phyloP scores from a whole-genome alignment of 2,329 filamentous ascomycete genomes.

The Exophiala sp. region DNA sequence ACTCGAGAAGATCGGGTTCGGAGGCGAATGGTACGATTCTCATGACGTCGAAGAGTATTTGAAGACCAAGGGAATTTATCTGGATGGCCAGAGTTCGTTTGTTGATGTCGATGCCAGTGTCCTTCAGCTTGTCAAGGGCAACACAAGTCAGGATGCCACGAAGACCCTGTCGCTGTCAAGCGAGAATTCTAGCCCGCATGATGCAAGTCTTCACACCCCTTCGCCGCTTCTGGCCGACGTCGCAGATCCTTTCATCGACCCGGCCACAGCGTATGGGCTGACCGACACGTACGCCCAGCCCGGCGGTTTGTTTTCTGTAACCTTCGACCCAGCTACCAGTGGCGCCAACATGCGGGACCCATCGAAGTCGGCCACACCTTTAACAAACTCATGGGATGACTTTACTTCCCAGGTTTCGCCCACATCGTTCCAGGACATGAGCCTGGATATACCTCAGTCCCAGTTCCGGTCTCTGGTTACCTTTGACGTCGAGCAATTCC shows the following conservation, averaged over 20 bases:
- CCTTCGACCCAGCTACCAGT: not conserved
- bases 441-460: too few relatives aligned
- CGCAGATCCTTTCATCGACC: conserved; percentile 6
- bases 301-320: not conserved
- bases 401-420: not conserved
- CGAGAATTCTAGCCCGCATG: conserved; percentile 5
- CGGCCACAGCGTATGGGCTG: conserved; percentile 2
- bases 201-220: conserved; percentile 12
- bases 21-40: conserved; percentile 70
- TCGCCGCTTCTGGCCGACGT: conserved; percentile 7
- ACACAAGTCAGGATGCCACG: not conserved
- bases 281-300: conserved; percentile 7
- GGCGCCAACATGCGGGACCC: too few relatives aligned
- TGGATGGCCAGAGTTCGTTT: conserved; percentile 32
- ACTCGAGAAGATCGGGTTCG: conserved; percentile 52
- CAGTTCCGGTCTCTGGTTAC: conserved; percentile 4
- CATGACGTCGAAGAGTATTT: conserved; percentile 73
- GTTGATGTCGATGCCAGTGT: conserved; percentile 25
- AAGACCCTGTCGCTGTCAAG: not conserved
- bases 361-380: not conserved
- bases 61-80: conserved; percentile 37
- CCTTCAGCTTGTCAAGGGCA: conserved; percentile 5
- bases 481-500: conserved; percentile 25
- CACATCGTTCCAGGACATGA: not conserved
- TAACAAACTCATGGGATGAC: conserved; percentile 6